phyloP scores from a whole-genome alignment of 768 basidiomycete species.

The Termitomyces eurrhizus region DNA sequence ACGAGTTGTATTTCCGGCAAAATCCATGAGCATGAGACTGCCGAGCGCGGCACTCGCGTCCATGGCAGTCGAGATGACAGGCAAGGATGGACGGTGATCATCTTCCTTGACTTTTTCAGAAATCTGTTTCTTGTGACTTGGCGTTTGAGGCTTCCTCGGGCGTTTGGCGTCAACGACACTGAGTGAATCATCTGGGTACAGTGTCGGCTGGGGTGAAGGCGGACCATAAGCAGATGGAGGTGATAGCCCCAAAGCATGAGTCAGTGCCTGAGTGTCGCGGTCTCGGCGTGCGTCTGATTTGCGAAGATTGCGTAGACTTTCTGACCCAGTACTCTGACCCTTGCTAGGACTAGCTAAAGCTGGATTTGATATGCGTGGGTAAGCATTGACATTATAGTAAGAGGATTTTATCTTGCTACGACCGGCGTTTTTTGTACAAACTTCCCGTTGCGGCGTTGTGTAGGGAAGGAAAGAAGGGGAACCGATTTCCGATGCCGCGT shows the following conservation, averaged over 20 bases:
- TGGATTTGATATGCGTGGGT: slow-evolving; percentile 51
- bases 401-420: slow-evolving; percentile 68
- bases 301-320: slow-evolving; percentile 22
- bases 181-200: slow-evolving; percentile 73
- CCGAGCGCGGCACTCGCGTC: slow-evolving; percentile 50
- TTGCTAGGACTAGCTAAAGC: slow-evolving; percentile 22
- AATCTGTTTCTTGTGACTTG: slow-evolving; percentile 9
- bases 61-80: slow-evolving; percentile 20
- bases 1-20: slow-evolving; percentile 21
- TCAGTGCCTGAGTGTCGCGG: slow-evolving; percentile 32
- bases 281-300: slow-evolving; percentile 43
- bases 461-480: slow-evolving; percentile 37
- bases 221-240: slow-evolving; percentile 31
- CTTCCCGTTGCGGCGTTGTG: slow-evolving; percentile 22
- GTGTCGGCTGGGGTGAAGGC: slow-evolving; percentile 53
- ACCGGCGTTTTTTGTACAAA: slow-evolving; percentile 34
- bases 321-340: slow-evolving; percentile 6
- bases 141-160: slow-evolving; percentile 13
- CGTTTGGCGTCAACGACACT: slow-evolving; percentile 45
- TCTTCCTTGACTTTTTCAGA: slow-evolving; percentile 17
- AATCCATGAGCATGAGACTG: slow-evolving; percentile 61
- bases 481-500: slow-evolving; percentile 48
- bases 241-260: slow-evolving; percentile 33
- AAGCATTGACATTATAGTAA: slow-evolving; percentile 53
- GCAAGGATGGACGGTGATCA: slow-evolving; percentile 19